phyloP scores from a whole-genome alignment of 768 basidiomycete species.

The Mycena polygramma region DNA sequence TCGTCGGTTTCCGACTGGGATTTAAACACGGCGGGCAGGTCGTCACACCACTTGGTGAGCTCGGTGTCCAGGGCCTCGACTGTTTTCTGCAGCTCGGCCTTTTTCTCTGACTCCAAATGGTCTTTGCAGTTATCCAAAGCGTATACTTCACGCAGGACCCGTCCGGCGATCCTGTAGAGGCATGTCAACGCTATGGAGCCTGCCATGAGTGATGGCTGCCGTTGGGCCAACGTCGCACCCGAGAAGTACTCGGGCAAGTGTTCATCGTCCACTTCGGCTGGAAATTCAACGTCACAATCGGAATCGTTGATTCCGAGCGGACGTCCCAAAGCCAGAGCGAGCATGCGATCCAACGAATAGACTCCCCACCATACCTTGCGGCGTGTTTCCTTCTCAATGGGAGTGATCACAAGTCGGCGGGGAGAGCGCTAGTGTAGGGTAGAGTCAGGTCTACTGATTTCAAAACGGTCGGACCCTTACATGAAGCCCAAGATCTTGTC shows the following conservation, averaged over 20 bases:
- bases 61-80: constrained; percentile 85
- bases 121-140: constrained; percentile 84
- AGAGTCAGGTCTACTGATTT: constrained; percentile 26
- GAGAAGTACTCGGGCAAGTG: constrained; percentile 77
- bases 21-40: constrained; percentile 82
- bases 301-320: constrained; percentile 91
- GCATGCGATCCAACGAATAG: constrained; percentile 91
- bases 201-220: constrained; percentile 80
- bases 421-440: constrained; percentile 83
- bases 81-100: constrained; percentile 78
- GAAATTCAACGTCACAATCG: constrained; percentile 91
- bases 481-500: constrained; percentile 93
- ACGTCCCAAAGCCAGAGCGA: constrained; percentile 89
- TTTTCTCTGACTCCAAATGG: constrained; percentile 78
- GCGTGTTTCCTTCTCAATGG: constrained; percentile 90
- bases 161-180: constrained; percentile 88
- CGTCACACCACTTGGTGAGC: constrained; percentile 87
- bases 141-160: constrained; percentile 86
- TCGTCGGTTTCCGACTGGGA: constrained; percentile 79
- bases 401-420: constrained; percentile 73
- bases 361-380: constrained; percentile 96
- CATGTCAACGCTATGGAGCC: constrained; percentile 82
- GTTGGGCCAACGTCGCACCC: constrained; percentile 69
- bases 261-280: constrained; percentile 88
- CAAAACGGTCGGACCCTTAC: constrained; percentile 61